Percentiles rank a stretch among this genome's conserved stretches.
Evolutionary conservation across 495 filamentous ascomycete genomes (phyloP).

Genomic region (Xylaria longipes): DNA sequence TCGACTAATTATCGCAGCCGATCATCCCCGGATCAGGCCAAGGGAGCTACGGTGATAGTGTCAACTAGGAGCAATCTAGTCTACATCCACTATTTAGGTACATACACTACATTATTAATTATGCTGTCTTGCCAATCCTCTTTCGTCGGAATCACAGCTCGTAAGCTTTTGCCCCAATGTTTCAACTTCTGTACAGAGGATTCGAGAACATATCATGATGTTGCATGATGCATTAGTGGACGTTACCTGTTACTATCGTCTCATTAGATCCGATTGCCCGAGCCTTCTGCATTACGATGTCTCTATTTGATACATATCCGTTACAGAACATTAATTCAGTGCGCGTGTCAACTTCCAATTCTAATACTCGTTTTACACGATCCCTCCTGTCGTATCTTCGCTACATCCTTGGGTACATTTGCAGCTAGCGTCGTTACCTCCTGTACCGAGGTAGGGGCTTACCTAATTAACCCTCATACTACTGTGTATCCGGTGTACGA

Average conservation of each 20-base stretch:
- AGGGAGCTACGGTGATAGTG: not conserved
- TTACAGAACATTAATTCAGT: not conserved
- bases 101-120: no score
- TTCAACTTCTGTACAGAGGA: not conserved
- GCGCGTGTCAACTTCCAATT: not conserved
- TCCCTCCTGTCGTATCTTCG: not conserved
- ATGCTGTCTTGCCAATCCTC: not conserved
- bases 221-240: constrained; percentile 5
- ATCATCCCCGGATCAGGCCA: constrained; percentile 18
- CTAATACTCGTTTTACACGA: not conserved
- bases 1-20: not conserved
- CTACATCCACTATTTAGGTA: not conserved
- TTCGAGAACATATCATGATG: constrained; percentile 10
- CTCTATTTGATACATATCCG: not conserved
- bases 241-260: constrained; percentile 1
- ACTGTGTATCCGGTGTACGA: not conserved
- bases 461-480: not conserved
- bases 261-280: not conserved
- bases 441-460: not conserved
- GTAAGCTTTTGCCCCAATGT: not conserved
- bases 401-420: not conserved
- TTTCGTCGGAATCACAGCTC: not conserved
- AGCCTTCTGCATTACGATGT: not conserved
- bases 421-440: not conserved
- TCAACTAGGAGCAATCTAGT: not conserved